Evolutionary conservation across 768 basidiomycete species (phyloP), one percentile per base, ranked within the genome.

Genomic region (Leccinum ochraceum): DNA sequence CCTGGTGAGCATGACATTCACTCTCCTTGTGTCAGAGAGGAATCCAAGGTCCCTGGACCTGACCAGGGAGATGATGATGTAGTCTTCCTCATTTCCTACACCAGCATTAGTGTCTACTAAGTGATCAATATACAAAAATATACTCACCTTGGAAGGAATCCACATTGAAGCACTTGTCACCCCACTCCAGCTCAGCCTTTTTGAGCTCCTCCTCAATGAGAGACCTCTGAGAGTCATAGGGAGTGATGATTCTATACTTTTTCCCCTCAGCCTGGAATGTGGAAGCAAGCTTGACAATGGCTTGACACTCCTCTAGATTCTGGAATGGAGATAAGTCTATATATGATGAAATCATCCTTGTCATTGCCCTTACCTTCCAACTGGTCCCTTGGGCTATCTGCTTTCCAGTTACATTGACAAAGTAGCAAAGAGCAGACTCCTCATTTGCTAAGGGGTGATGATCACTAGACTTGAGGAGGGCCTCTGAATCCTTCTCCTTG

Each of bases 1-100:
- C 39, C 92, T 83, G 52, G 86, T 88, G 8, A 94, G 85, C 90
- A 94, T 92, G 60, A 94, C 92, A 86, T 94, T 94, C 56, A 89
- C 87, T 17, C 92, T 81, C 30, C 87, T 81, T 10, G 80, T 64
- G 66, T 86, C 86, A 14, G 73, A 68, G 36, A 94, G 77, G 64
- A 94, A 94, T 5, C 92, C 92, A 52, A 88, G 75, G 4, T 78
- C 80, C 36, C 73, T 74, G 0, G 89, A 81, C 26, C 90, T 80
- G 6, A 90, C 89, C 16, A 89, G 63, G 7, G 90, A 92, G 52
- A 92, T 80, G 60, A 92, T 80, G 51, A 92, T 87, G 32, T 83
- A 83, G 57, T 93, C 86, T 56, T 88, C 88, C 68, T 94, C 92
- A 79, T 94, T 93, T 11, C 92, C 92, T 93, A 63, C 3, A 68